Evolutionary conservation across 129 eudicot genomes (phyloP).

Genomic region (Flaveria ramosissima): DNA sequence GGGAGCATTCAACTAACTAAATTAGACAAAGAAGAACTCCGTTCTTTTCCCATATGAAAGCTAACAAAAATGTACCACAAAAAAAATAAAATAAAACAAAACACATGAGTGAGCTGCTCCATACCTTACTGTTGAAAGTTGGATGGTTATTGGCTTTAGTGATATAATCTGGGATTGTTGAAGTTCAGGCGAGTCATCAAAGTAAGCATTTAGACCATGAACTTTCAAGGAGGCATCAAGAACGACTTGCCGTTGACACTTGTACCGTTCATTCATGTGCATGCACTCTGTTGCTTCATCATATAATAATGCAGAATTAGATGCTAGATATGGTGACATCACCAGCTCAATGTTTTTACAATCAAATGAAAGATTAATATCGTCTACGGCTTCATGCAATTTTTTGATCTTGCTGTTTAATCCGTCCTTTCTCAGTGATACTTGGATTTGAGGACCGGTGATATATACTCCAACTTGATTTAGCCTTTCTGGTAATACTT

Average conservation of each 20-base stretch:
- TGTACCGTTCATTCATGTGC: constrained; percentile 40
- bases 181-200: constrained; percentile 44
- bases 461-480: constrained; percentile 60
- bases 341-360: constrained; percentile 56
- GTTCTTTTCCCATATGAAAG: constrained; percentile 18
- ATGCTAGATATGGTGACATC: constrained; percentile 53
- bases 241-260: constrained; percentile 45
- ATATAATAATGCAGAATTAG: constrained; percentile 38
- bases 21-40: not conserved
- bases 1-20: constrained; percentile 18
- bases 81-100: not conserved
- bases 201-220: constrained; percentile 61
- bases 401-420: constrained; percentile 17
- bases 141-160: constrained; percentile 49
- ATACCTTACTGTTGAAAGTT: constrained; percentile 64
- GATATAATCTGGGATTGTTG: constrained; percentile 44
- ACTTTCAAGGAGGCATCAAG: constrained; percentile 49
- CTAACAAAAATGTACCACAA: constrained; percentile 3
- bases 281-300: constrained; percentile 37
- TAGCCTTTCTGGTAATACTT: constrained; percentile 62
- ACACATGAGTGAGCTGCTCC: constrained; percentile 22
- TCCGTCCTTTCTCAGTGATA: constrained; percentile 56
- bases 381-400: constrained; percentile 26
- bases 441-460: constrained; percentile 57
- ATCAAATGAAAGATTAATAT: constrained; percentile 46